phyloP scores from a whole-genome alignment of 768 basidiomycete species.

The Trametes maxima region DNA sequence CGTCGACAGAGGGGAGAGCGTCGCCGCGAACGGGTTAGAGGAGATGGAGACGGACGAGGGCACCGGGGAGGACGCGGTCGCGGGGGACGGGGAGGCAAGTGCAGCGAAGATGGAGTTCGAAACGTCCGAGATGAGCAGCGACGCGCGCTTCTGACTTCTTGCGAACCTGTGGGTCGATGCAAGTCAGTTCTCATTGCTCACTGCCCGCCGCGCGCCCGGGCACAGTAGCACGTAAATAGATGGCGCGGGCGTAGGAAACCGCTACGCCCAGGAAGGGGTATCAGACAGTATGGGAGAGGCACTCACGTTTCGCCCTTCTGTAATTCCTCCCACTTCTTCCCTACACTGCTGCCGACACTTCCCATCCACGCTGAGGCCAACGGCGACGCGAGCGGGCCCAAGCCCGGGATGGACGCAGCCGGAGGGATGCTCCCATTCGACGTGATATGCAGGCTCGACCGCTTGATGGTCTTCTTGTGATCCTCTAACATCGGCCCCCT shows the following conservation, averaged over 20 bases:
- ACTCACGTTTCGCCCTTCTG: constrained; percentile 59
- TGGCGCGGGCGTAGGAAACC: not conserved
- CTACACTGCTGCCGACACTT: constrained; percentile 51
- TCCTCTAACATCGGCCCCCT: constrained; percentile 20
- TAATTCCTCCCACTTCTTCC: constrained; percentile 62
- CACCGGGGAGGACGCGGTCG: constrained; percentile 33
- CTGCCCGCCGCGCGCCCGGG: not conserved
- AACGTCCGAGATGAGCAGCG: constrained; percentile 64
- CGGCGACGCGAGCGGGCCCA: constrained; percentile 35
- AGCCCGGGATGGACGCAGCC: constrained; percentile 43
- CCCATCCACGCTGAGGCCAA: constrained; percentile 37
- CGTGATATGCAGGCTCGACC: constrained; percentile 18
- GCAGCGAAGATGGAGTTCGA: constrained; percentile 57
- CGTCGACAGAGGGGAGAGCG: constrained; percentile 21
- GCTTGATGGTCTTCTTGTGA: constrained; percentile 16
- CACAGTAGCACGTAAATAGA: not conserved
- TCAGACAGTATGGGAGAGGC: not conserved
- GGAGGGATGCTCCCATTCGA: constrained; percentile 33
- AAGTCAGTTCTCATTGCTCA: constrained; percentile 5
- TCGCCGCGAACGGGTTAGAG: constrained; percentile 22
- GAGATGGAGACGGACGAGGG: constrained; percentile 17
- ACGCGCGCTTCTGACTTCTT: constrained; percentile 70
- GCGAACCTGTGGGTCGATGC: constrained; percentile 48
- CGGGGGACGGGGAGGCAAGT: constrained; percentile 38
- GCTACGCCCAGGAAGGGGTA: not conserved